phyloP scores from a whole-genome alignment of 768 basidiomycete species.

The Trametes cingulata region DNA sequence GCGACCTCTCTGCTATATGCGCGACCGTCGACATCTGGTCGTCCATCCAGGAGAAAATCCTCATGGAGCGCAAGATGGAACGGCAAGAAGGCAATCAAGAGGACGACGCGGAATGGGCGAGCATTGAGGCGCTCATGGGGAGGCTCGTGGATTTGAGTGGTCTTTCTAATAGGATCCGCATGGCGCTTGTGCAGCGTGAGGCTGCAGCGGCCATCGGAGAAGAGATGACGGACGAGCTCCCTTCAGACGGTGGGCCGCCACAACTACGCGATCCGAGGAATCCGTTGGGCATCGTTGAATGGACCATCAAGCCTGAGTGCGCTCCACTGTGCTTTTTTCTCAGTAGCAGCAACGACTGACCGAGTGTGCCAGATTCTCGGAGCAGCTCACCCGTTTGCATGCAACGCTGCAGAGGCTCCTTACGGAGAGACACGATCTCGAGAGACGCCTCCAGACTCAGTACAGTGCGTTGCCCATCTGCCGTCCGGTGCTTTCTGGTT shows the following conservation, averaged over 20 bases:
- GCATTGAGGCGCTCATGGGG: constrained; percentile 52
- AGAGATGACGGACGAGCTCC: neutral
- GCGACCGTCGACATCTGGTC: constrained; percentile 63
- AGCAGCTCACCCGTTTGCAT: constrained; percentile 52
- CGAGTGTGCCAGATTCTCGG: constrained; percentile 53
- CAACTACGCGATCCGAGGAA: constrained; percentile 24
- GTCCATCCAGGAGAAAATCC: constrained; percentile 49
- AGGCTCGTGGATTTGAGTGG: constrained; percentile 50
- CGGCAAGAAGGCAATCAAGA: constrained; percentile 26
- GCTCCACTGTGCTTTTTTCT: constrained; percentile 4
- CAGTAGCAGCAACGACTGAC: neutral
- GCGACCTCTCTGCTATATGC: constrained; percentile 66
- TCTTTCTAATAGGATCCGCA: constrained; percentile 58
- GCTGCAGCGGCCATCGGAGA: neutral
- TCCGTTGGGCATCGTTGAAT: constrained; percentile 39
- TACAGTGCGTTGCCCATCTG: constrained; percentile 50
- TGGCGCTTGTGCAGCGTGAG: constrained; percentile 18
- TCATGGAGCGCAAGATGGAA: constrained; percentile 60
- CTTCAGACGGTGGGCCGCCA: constrained; percentile 20
- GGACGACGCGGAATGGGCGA: constrained; percentile 51
- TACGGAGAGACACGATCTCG: constrained; percentile 49
- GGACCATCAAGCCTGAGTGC: constrained; percentile 70
- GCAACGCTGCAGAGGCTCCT: constrained; percentile 45
- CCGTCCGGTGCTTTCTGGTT: neutral
- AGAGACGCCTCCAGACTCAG: constrained; percentile 50